Percentiles rank a stretch among this genome's conserved stretches.
These are phyloP conservation scores for Ascoidea asiatica DNA, from an alignment of 805 yeast species.

Conservation along the genomic window DNA sequence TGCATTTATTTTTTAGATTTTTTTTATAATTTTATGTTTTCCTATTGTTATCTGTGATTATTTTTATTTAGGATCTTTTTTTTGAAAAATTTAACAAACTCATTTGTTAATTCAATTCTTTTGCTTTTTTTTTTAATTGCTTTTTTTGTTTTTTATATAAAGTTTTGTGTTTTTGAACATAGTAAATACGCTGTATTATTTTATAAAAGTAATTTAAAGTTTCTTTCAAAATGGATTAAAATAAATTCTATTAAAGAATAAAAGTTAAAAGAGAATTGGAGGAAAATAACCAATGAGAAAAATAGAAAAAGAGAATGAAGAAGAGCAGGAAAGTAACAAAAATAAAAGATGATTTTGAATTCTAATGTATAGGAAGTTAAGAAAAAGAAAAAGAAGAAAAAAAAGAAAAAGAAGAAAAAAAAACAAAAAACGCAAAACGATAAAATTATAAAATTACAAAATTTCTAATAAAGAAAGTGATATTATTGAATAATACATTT, in stretches of 20 bases:
- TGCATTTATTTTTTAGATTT: neutral
- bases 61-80: neutral
- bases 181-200: too few relatives aligned
- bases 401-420: neutral
- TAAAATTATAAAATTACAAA: too few relatives aligned
- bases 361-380: neutral
- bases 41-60: neutral
- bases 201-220: too few relatives aligned
- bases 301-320: neutral
- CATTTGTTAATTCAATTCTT: too few relatives aligned
- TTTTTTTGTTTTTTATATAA: too few relatives aligned
- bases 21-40: neutral
- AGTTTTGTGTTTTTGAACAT: too few relatives aligned
- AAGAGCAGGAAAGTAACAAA: neutral
- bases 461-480: neutral
- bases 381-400: neutral
- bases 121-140: too few relatives aligned
- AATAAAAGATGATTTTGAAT: neutral
- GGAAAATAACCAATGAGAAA: neutral
- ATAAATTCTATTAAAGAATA: too few relatives aligned
- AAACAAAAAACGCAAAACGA: neutral
- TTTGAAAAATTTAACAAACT: constrained; percentile 1
- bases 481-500: neutral
- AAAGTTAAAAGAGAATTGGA: too few relatives aligned
- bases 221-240: too few relatives aligned